These are phyloP conservation scores for Leucogyrophana mollusca DNA, from an alignment of 768 basidiomycete species.

Conservation along the genomic window DNA sequence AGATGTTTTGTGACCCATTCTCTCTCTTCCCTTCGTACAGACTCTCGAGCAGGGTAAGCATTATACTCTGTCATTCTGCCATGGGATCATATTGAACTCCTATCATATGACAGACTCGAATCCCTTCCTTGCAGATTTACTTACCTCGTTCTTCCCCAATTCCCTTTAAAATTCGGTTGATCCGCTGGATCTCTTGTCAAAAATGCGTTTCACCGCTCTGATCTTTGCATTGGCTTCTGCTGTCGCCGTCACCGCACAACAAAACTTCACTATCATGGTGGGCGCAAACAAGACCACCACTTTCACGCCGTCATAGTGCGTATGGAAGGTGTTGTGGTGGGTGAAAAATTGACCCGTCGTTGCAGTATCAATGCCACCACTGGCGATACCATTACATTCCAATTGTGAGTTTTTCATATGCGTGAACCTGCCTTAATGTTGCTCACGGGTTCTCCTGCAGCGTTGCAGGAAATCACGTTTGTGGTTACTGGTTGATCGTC, in stretches of 20 bases:
- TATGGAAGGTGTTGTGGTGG: background rate
- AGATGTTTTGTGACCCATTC: no score
- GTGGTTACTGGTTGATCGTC: conserved; percentile 10
- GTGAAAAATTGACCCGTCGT: background rate
- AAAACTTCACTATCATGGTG: conserved; percentile 24
- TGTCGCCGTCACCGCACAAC: conserved; percentile 30
- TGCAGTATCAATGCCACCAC: conserved; percentile 34
- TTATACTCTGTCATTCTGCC: conserved; percentile 25
- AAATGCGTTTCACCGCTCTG: conserved; percentile 50
- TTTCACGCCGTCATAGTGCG: conserved; percentile 24
- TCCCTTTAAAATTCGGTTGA: conserved; percentile 2
- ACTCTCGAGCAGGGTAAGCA: conserved; percentile 27
- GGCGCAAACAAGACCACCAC: conserved; percentile 21
- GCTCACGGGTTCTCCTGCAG: conserved; percentile 18
- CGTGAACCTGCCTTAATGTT: background rate
- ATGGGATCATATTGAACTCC: conserved; percentile 12
- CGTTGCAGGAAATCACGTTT: conserved; percentile 44
- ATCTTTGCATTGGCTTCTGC: conserved; percentile 39
- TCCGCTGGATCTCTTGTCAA: conserved; percentile 17
- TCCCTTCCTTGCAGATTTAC: conserved; percentile 19
- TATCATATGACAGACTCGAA: conserved; percentile 17
- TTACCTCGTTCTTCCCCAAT: conserved; percentile 9
- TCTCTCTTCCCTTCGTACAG: background rate
- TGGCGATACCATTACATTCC: conserved; percentile 52
- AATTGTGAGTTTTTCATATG: conserved; percentile 41